A percentile compares a stretch with the other conserved stretches of the same genome.
Evolutionary conservation across 495 filamentous ascomycete species (phyloP).

Genomic region (Penicillium maclennaniae): DNA sequence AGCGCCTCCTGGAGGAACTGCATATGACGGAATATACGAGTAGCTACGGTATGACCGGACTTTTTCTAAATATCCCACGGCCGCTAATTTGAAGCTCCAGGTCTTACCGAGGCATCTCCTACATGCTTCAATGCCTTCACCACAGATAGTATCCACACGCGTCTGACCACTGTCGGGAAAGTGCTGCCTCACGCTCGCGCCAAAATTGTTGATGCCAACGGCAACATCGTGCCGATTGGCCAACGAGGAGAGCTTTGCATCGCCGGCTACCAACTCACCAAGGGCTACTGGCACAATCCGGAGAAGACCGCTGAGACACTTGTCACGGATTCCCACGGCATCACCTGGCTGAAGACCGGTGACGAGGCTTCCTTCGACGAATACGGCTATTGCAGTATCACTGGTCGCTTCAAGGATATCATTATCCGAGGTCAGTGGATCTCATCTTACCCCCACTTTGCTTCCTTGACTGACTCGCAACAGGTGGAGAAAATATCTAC

Average conservation of each 20-base stretch:
- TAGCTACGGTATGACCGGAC: slow-evolving; percentile 48
- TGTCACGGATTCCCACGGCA: slow-evolving; percentile 52
- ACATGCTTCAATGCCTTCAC: slow-evolving; percentile 70
- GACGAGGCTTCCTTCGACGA: slow-evolving; percentile 66
- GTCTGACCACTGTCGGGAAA: slow-evolving; percentile 62
- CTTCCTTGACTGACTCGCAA: neutral
- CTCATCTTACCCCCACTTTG: neutral
- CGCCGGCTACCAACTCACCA: slow-evolving; percentile 62
- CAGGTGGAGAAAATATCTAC: slow-evolving; percentile 75
- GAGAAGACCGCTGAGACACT: slow-evolving; percentile 64
- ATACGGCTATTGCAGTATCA: slow-evolving; percentile 61
- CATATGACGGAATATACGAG: slow-evolving; percentile 67
- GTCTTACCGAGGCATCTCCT: slow-evolving; percentile 67
- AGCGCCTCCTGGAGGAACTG: slow-evolving; percentile 53
- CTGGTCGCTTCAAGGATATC: slow-evolving; percentile 76
- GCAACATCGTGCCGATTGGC: slow-evolving; percentile 57
- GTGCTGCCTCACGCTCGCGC: slow-evolving; percentile 63
- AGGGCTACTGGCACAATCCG: slow-evolving; percentile 69
- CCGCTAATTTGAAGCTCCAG: slow-evolving; percentile 9
- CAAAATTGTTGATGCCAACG: slow-evolving; percentile 61
- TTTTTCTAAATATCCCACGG: neutral
- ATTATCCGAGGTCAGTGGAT: slow-evolving; percentile 62
- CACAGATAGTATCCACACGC: slow-evolving; percentile 54
- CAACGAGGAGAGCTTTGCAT: slow-evolving; percentile 63
- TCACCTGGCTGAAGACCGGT: slow-evolving; percentile 64